phyloP scores from a whole-genome alignment of 306 rosid genomes.

The Delonix regia region DNA sequence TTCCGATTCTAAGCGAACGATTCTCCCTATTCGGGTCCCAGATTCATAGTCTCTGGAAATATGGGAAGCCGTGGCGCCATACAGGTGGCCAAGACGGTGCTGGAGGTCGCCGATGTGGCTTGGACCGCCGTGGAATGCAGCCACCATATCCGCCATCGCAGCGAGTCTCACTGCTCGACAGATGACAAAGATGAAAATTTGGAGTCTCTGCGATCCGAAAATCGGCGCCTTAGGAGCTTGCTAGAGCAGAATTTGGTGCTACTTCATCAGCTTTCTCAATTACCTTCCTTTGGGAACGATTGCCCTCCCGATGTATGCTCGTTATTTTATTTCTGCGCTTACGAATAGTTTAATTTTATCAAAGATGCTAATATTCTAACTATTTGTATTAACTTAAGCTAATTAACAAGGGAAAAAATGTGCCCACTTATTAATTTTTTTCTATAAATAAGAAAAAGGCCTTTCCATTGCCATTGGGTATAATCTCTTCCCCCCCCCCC shows the following conservation, averaged over 20 bases:
- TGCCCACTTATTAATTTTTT: neutral
- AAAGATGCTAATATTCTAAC: neutral
- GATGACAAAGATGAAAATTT: conserved; percentile 50
- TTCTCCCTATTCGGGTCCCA: conserved; percentile 3
- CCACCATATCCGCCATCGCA: conserved; percentile 54
- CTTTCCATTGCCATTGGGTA: neutral
- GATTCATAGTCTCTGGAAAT: conserved; percentile 8
- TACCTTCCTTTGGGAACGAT: conserved; percentile 59
- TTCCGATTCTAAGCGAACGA: neutral
- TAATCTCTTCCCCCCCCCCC: neutral
- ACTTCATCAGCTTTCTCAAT: conserved; percentile 67
- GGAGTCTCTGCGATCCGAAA: conserved; percentile 72
- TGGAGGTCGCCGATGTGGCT: conserved; percentile 96
- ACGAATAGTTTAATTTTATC: neutral
- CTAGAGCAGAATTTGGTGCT: conserved; percentile 78
- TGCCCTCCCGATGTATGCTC: conserved; percentile 81
- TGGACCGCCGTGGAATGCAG: conserved; percentile 76
- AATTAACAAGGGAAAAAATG: neutral
- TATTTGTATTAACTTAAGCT: neutral
- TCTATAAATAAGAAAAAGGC: neutral
- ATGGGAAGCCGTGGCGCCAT: conserved; percentile 67
- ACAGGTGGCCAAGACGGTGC: conserved; percentile 85
- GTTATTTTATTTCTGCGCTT: neutral
- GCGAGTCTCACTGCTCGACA: conserved; percentile 29
- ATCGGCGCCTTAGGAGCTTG: conserved; percentile 69